These are phyloP conservation scores for Penicillium parvum DNA, from an alignment of 495 filamentous ascomycete species.

Conservation along the genomic window DNA sequence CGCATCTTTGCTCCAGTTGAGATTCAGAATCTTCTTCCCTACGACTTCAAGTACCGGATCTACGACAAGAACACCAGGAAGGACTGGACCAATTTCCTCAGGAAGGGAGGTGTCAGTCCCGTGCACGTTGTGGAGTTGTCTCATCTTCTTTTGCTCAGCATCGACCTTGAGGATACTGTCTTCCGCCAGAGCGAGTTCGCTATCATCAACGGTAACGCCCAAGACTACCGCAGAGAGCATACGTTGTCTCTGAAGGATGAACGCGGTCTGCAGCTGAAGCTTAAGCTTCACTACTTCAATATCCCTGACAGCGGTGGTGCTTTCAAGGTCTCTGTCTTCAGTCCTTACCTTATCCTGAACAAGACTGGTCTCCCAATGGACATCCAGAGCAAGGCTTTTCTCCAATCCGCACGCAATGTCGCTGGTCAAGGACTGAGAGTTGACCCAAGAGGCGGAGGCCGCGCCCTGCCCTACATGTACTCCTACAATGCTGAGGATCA, in stretches of 20 bases:
- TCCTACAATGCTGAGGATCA: conserved; percentile 82
- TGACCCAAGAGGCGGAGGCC: conserved; percentile 45
- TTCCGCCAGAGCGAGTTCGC: conserved; percentile 95
- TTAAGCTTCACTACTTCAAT: conserved; percentile 89
- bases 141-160: conserved; percentile 83
- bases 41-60: conserved; percentile 98
- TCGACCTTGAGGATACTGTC: conserved; percentile 92
- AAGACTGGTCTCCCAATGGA: conserved; percentile 88
- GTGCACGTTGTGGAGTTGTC: conserved; percentile 96
- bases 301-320: conserved; percentile 91
- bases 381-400: conserved; percentile 81
- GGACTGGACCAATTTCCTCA: conserved; percentile 97
- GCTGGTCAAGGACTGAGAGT: conserved; percentile 67
- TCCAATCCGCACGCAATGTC: conserved; percentile 74
- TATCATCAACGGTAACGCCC: conserved; percentile 86
- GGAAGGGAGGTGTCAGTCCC: conserved; percentile 92
- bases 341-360: conserved; percentile 90
- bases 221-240: conserved; percentile 82
- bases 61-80: conserved; percentile 97
- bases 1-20: conserved; percentile 88
- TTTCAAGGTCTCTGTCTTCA: conserved; percentile 91
- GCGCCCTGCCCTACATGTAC: conserved; percentile 91
- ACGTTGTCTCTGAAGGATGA: conserved; percentile 77
- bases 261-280: conserved; percentile 67
- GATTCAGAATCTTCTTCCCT: conserved; percentile 90